Evolutionary conservation across 768 basidiomycete genomes (phyloP).

Genomic region (Naganishia randhawae): DNA sequence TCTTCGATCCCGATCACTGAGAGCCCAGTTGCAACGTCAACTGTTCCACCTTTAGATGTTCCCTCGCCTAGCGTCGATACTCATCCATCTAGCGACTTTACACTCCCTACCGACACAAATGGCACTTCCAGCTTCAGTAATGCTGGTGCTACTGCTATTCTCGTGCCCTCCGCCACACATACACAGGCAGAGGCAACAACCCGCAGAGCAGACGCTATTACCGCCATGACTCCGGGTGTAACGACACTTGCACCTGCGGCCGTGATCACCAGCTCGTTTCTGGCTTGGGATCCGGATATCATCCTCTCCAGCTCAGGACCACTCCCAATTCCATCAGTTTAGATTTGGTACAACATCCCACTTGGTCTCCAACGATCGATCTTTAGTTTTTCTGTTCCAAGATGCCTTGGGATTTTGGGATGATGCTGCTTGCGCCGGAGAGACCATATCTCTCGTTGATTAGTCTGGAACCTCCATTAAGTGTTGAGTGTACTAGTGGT

Average conservation of each 20-base stretch:
- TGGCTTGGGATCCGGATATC: too few relatives aligned
- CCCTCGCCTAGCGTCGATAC: background rate
- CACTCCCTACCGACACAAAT: background rate
- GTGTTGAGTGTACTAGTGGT: too few relatives aligned
- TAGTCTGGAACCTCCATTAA: too few relatives aligned
- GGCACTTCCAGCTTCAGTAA: background rate
- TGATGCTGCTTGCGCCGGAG: too few relatives aligned
- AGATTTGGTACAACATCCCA: too few relatives aligned
- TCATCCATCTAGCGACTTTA: background rate
- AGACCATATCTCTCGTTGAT: too few relatives aligned
- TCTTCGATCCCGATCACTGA: background rate
- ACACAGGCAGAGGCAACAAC: background rate
- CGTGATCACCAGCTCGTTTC: background rate
- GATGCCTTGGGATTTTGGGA: too few relatives aligned
- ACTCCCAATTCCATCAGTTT: too few relatives aligned
- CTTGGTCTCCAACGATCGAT: too few relatives aligned
- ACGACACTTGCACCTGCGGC: background rate
- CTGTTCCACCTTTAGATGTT: background rate
- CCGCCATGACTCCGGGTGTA: too few relatives aligned
- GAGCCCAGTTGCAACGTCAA: background rate
- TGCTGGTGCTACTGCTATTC: background rate
- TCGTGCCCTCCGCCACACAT: background rate
- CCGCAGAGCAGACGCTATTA: too few relatives aligned
- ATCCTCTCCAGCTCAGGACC: background rate
- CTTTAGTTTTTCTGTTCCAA: too few relatives aligned